These are phyloP conservation scores for Sugiyamaella floridensis DNA, from an alignment of 805 yeast species.

Conservation along the genomic window DNA sequence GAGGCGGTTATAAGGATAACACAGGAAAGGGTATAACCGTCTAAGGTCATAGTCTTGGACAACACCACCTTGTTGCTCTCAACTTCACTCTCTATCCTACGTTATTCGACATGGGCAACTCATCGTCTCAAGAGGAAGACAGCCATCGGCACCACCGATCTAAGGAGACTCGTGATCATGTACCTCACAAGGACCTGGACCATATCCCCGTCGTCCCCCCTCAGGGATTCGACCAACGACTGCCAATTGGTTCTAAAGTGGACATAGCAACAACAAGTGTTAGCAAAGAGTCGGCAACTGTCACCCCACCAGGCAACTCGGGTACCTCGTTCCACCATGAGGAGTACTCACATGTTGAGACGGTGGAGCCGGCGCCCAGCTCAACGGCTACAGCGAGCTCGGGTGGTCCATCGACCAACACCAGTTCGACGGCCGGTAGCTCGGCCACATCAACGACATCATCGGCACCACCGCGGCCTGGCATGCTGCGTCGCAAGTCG, in stretches of 20 bases:
- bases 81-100: no score
- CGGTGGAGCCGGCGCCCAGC: constrained; percentile 2
- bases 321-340: constrained; percentile 10
- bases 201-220: constrained; percentile 7
- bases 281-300: constrained; percentile 11
- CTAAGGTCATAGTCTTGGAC: no score
- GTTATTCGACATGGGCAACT: constrained; percentile 16
- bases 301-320: constrained; percentile 2
- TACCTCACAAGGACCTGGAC: background rate
- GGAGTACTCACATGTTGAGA: constrained; percentile 13
- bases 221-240: constrained; percentile 10
- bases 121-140: constrained; percentile 20
- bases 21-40: no score
- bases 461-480: constrained; percentile 11
- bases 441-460: background rate
- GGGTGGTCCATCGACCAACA: background rate
- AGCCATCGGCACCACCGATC: constrained; percentile 1
- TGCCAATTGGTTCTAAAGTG: constrained; percentile 2
- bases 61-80: no score
- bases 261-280: constrained; percentile 11
- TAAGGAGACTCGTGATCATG: background rate
- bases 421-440: background rate
- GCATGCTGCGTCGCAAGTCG: constrained; percentile 48
- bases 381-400: background rate
- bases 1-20: no score